Evolutionary conservation across 1,139 yeast genomes (phyloP).

Genomic region (Spencermartinsiella ligniputridi): DNA sequence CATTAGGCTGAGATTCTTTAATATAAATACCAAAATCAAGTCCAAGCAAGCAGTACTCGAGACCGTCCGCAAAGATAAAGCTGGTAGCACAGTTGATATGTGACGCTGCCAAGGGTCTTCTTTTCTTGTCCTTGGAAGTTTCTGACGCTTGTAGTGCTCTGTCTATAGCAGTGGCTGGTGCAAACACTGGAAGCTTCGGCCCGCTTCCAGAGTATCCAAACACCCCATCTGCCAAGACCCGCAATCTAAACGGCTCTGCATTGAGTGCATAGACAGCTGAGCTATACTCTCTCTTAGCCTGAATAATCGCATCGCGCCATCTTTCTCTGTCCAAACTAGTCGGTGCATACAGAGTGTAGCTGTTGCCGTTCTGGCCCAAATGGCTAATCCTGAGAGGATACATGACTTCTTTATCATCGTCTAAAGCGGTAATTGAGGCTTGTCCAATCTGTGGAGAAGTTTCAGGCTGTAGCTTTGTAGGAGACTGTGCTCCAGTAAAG

Average conservation of each 20-base stretch:
- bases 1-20: conserved; percentile 27
- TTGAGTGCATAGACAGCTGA: conserved; percentile 39
- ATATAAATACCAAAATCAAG: conserved; percentile 44
- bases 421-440: conserved; percentile 21
- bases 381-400: conserved; percentile 47
- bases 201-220: conserved; percentile 58
- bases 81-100: conserved; percentile 33
- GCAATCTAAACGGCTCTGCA: conserved; percentile 53
- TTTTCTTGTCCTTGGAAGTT: conserved; percentile 24
- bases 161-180: conserved; percentile 62
- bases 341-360: conserved; percentile 56
- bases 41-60: conserved; percentile 41
- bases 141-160: conserved; percentile 35
- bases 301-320: conserved; percentile 57
- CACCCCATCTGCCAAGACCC: conserved; percentile 52
- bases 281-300: conserved; percentile 53
- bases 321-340: conserved; percentile 50
- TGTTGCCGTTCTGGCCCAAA: conserved; percentile 46
- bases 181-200: conserved; percentile 59
- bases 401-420: conserved; percentile 29
- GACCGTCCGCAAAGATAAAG: conserved; percentile 36
- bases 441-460: background rate
- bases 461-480: conserved; percentile 7
- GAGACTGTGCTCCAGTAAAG: conserved; percentile 10
- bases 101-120: conserved; percentile 26